Percentiles rank a stretch among this genome's conserved stretches.
Conservation (phyloP, 768 basidiomycete genomes). For the Hortiboletus campestris region DNA sequence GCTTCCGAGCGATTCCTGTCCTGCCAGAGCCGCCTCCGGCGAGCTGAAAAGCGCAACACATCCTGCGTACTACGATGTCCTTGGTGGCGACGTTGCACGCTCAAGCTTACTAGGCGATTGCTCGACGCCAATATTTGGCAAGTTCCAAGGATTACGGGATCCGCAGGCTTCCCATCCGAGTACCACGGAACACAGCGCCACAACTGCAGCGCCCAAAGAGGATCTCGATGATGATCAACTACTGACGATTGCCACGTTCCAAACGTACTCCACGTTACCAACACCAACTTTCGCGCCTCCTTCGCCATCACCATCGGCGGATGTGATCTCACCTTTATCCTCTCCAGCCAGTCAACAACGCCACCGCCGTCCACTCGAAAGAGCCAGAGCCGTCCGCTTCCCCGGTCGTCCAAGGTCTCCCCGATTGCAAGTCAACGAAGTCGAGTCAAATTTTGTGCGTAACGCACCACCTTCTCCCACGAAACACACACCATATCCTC, state of each 20-base stretch:
- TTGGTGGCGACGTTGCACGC: not conserved
- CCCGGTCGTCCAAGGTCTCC: constrained; percentile 27
- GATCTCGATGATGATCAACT: constrained; percentile 23
- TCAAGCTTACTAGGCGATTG: not conserved
- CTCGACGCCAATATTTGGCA: not conserved
- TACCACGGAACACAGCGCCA: constrained; percentile 10
- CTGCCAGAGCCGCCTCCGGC: not conserved
- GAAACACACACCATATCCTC: constrained; percentile 1
- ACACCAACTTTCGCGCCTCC: constrained; percentile 30
- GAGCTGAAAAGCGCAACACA: not conserved
- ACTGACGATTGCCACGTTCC: constrained; percentile 15
- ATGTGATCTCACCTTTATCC: constrained; percentile 20
- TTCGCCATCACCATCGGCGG: constrained; percentile 29
- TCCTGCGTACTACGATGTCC: not conserved
- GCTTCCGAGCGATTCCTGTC: not conserved
- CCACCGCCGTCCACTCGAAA: constrained; percentile 32
- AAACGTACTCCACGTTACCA: constrained; percentile 27
- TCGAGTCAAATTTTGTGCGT: constrained; percentile 7
- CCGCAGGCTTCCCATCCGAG: constrained; percentile 2
- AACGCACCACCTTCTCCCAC: constrained; percentile 3
- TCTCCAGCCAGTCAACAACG: constrained; percentile 21
- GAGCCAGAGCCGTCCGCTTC: constrained; percentile 32
- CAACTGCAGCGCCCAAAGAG: constrained; percentile 8
- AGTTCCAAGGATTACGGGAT: constrained; percentile 1
- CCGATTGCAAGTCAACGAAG: constrained; percentile 16